phyloP scores from a whole-genome alignment of 2,329 filamentous ascomycete genomes.

The Pseudogymnoascus sp. region DNA sequence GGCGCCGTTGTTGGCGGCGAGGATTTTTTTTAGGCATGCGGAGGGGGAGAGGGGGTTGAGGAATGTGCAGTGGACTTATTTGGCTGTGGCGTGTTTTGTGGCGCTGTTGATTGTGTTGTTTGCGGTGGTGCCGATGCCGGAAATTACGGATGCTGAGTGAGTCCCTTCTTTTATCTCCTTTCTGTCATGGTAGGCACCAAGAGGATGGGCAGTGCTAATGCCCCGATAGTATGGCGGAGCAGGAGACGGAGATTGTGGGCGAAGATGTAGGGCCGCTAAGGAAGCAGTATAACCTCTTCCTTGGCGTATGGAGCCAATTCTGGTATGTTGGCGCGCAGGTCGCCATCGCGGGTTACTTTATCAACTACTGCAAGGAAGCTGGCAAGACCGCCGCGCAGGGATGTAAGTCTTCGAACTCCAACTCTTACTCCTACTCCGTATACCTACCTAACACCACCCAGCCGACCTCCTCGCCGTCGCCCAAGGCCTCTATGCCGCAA shows the following conservation, averaged over 20 bases:
- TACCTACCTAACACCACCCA: slow-evolving; percentile 33
- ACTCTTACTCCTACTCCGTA: no score
- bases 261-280: slow-evolving; percentile 48
- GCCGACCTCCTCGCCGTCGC: slow-evolving; percentile 60
- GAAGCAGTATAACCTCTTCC: slow-evolving; percentile 69
- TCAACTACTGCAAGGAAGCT: slow-evolving; percentile 47
- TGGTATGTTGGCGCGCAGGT: slow-evolving; percentile 67
- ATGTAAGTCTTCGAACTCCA: neutral
- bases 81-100: slow-evolving; percentile 53
- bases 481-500: slow-evolving; percentile 64
- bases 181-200: neutral
- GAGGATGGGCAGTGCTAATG: slow-evolving; percentile 49
- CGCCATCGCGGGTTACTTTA: slow-evolving; percentile 56
- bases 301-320: slow-evolving; percentile 66
- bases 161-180: slow-evolving; percentile 35
- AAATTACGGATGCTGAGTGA: slow-evolving; percentile 56
- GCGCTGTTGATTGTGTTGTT: slow-evolving; percentile 48
- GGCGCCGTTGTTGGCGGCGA: slow-evolving; percentile 43
- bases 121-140: slow-evolving; percentile 40
- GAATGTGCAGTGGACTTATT: slow-evolving; percentile 54
- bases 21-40: slow-evolving; percentile 63
- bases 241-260: neutral
- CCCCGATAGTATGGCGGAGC: slow-evolving; percentile 29
- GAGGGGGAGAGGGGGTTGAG: slow-evolving; percentile 45
- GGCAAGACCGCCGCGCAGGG: slow-evolving; percentile 22